Conservation (phyloP, 805 yeast genomes). For the Saccharomycopsis sp. region DNA sequence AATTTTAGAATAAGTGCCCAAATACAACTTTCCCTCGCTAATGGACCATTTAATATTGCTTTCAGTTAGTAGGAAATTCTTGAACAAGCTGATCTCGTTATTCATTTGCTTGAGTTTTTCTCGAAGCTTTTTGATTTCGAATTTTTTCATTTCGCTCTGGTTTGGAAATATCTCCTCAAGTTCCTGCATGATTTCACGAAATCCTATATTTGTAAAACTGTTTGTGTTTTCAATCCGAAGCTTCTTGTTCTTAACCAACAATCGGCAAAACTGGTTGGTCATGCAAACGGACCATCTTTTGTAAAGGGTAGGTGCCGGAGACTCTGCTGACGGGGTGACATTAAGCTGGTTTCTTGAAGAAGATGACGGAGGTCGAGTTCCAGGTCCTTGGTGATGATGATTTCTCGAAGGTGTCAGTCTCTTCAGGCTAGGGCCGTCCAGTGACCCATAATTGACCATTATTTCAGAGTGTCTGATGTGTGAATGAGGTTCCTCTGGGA, state of each 20-base stretch:
- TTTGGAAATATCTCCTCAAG: constrained; percentile 15
- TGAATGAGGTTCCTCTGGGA: too few relatives aligned
- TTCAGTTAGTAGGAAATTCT: constrained; percentile 14
- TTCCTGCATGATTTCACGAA: constrained; percentile 17
- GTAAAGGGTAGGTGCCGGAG: constrained; percentile 16
- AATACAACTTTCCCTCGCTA: constrained; percentile 18
- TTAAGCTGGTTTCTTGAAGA: too few relatives aligned
- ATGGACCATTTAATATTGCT: constrained; percentile 15
- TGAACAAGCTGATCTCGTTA: constrained; percentile 18
- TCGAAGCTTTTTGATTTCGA: constrained; percentile 19
- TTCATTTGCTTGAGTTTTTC: constrained; percentile 21
- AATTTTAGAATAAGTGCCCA: constrained; percentile 10
- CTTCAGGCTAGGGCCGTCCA: too few relatives aligned
- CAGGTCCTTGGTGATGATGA: too few relatives aligned
- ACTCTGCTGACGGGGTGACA: too few relatives aligned
- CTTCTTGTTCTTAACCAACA: constrained; percentile 12
- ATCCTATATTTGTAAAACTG: constrained; percentile 19
- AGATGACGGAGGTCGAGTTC: too few relatives aligned
- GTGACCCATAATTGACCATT: too few relatives aligned
- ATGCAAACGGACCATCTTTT: constrained; percentile 21
- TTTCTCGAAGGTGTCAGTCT: too few relatives aligned
- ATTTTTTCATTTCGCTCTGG: constrained; percentile 18
- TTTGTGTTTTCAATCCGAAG: constrained; percentile 16
- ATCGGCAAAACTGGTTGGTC: constrained; percentile 20
- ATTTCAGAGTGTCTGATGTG: too few relatives aligned